Evolutionary conservation across 2,329 filamentous ascomycete genomes (phyloP).

Genomic region (Ceratocystis cacaofunesta): DNA sequence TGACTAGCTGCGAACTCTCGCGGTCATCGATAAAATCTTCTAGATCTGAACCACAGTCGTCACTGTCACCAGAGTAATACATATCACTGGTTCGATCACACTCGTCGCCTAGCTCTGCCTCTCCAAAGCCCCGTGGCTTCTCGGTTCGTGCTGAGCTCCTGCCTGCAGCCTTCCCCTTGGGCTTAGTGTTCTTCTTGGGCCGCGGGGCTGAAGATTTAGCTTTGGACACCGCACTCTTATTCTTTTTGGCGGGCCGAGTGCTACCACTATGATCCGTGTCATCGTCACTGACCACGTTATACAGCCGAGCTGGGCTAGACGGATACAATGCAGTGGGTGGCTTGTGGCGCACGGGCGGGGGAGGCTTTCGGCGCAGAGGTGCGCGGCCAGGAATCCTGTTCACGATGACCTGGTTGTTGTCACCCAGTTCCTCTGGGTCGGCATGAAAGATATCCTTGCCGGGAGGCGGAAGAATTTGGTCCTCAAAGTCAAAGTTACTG

Average conservation of each 20-base stretch:
- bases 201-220: not conserved
- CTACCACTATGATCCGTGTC: not conserved
- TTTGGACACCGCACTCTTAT: not conserved
- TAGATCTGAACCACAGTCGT: slow-evolving; percentile 17
- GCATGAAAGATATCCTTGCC: not conserved
- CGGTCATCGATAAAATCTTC: slow-evolving; percentile 14
- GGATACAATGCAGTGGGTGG: slow-evolving; percentile 5
- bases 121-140: slow-evolving; percentile 8
- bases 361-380: not conserved
- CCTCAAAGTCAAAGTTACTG: slow-evolving; percentile 11
- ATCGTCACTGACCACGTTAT: slow-evolving; percentile 12
- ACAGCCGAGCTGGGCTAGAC: slow-evolving; percentile 13
- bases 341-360: not conserved
- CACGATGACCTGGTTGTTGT: not conserved
- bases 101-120: slow-evolving; percentile 14
- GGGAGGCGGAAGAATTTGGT: not conserved
- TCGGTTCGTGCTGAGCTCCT: not conserved
- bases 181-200: not conserved
- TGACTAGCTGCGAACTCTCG: slow-evolving; percentile 7
- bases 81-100: slow-evolving; percentile 16
- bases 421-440: not conserved
- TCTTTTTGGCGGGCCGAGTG: not conserved
- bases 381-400: not conserved
- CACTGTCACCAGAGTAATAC: slow-evolving; percentile 15
- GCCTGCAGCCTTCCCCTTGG: not conserved